Conservation (phyloP, 768 basidiomycete genomes). For the Sarcodon aspratus region DNA sequence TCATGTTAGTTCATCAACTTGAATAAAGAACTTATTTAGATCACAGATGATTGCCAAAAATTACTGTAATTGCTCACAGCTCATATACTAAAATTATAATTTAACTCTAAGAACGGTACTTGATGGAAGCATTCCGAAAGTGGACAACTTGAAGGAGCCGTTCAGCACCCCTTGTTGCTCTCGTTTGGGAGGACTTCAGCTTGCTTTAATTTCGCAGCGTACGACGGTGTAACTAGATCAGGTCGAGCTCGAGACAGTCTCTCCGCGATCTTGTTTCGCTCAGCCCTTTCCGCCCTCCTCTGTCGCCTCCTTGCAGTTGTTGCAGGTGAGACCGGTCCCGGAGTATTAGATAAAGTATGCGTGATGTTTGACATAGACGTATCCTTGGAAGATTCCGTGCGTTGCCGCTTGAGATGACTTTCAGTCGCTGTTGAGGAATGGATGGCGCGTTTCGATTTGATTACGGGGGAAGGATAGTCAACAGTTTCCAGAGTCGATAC, state of each 20-base stretch:
- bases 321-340: background rate
- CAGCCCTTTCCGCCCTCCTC: slow-evolving; percentile 1
- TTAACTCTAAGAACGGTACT: too few species aligned
- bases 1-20: too few species aligned
- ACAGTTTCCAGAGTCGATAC: background rate
- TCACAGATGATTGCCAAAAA: too few species aligned
- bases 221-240: slow-evolving; percentile 45
- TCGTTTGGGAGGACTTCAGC: too few species aligned
- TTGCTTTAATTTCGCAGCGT: slow-evolving; percentile 24
- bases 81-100: too few species aligned
- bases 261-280: slow-evolving; percentile 20
- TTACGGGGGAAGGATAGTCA: slow-evolving; percentile 1
- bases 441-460: background rate
- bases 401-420: background rate
- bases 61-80: too few species aligned
- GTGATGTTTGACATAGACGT: background rate
- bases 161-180: too few species aligned
- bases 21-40: too few species aligned
- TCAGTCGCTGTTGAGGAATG: background rate
- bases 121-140: too few species aligned
- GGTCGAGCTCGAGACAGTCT: slow-evolving; percentile 33
- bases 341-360: background rate
- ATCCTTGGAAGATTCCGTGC: background rate
- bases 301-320: slow-evolving; percentile 2
- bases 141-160: too few species aligned